Base-by-base conservation (phyloP, 2,329 filamentous ascomycete genomes). In the Penicillium nordicum region DNA sequence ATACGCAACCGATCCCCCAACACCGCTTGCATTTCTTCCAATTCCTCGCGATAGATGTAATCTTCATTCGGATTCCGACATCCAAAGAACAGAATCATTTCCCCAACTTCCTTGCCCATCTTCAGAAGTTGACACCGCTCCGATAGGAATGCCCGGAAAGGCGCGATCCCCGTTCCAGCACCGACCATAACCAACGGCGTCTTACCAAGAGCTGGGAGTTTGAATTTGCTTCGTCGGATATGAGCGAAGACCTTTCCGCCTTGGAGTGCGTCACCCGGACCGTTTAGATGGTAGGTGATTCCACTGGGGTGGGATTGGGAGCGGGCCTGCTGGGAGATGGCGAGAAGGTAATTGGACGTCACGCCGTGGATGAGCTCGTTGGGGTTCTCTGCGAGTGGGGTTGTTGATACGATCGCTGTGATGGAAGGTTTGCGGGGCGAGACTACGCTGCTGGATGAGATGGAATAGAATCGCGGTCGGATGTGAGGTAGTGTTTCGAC, bases 221-320 rank as follows among this genome's bases (percentile, higher is more conserved):
- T 96, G 84, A 97, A 97, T 78, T 96, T 96, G 64, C 92, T 96
- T 75, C 95, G 90, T 62, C 92, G 89, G 57, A 97, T 86, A 71
- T 97, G 92, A 4, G 96, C 89, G 10, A 92, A 92, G 14, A 96
- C 85, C 69, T 93, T 90, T 49, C 94, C 85, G 56, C 91, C 91
- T 65, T 94, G 88, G 72, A 96, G 96, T 76, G 92, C 94, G 80
- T 94, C 92, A 65, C 92, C 84, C 18, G 92, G 93, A 2, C 92
- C 92, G 44, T 78, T 85, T 63, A 96, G 87, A 54, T 90, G 84
- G 74, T 96, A 96, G 53, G 86, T 89, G 53, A 91, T 79, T 50
- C 90, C 89, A 64, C 92, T 88, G 18, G 89, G 85, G 69, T 89
- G 86, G 25, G 90, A 88, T 65, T 87, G 80, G 7, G 87, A 82